Evolutionary conservation across 768 basidiomycete genomes (phyloP).

Genomic region (Coprinellus micaceus): DNA sequence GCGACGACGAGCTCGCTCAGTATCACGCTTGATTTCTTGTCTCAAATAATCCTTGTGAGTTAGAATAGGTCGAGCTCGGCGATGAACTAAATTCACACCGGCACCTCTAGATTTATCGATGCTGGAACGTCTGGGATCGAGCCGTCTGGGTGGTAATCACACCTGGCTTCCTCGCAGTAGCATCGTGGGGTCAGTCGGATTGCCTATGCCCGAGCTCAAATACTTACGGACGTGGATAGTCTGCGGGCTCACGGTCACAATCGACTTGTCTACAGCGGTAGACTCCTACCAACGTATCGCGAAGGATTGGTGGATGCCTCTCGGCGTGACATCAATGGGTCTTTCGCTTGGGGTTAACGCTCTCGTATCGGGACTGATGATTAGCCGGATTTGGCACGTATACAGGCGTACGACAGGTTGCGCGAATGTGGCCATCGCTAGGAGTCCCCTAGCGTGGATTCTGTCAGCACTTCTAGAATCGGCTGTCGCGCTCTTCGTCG

Average conservation of each 20-base stretch:
- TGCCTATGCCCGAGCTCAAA: background rate
- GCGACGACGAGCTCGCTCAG: background rate
- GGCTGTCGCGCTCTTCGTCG: background rate
- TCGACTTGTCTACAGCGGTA: background rate
- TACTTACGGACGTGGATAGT: background rate
- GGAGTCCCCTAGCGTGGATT: background rate
- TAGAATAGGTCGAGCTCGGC: background rate
- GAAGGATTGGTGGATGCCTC: constrained; percentile 1
- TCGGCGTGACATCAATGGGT: background rate
- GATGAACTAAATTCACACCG: too few relatives aligned
- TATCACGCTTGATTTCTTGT: background rate
- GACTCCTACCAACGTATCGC: background rate
- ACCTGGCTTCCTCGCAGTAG: background rate
- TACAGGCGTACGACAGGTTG: background rate
- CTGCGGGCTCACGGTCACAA: background rate
- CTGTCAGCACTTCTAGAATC: background rate
- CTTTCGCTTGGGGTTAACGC: background rate
- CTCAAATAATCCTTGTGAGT: background rate
- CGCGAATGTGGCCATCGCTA: background rate
- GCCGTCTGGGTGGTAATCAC: background rate
- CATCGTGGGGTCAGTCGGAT: background rate
- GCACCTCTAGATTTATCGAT: background rate
- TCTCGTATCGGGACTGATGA: background rate
- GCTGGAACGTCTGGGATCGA: background rate
- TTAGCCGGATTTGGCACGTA: background rate